These are phyloP conservation scores for Rosa hybrid DNA, from an alignment of 331 rosid species.

Conservation along the genomic window DNA sequence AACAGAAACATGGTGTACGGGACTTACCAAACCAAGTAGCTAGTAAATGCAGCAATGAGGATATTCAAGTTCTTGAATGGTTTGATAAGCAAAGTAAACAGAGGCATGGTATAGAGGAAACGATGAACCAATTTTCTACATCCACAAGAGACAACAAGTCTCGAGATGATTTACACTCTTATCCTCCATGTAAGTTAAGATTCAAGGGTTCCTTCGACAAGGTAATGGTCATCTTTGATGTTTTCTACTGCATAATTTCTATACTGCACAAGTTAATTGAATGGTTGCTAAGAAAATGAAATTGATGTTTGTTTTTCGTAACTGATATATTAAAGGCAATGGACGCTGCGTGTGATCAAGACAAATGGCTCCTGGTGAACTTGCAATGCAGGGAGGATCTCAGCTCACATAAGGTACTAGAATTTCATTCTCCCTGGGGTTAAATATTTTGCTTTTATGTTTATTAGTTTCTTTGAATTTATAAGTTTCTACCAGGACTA, in stretches of 20 bases:
- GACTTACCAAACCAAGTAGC: not conserved
- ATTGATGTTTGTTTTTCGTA: constrained; percentile 6
- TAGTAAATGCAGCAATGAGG: not conserved
- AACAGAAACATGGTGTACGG: not conserved
- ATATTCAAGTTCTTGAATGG: not conserved
- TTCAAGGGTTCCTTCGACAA: constrained; percentile 79
- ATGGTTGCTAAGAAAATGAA: not conserved
- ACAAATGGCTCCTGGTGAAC: constrained; percentile 87
- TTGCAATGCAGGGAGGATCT: constrained; percentile 85
- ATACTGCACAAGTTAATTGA: no score
- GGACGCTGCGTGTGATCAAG: constrained; percentile 57
- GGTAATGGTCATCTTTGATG: constrained; percentile 38
- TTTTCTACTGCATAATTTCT: not conserved
- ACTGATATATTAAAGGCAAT: constrained; percentile 57
- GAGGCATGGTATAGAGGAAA: not conserved
- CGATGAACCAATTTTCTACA: not conserved
- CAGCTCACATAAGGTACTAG: constrained; percentile 60
- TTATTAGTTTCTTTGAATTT: no score
- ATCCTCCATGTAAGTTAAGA: constrained; percentile 78
- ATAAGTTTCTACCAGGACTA: no score
- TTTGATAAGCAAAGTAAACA: not conserved
- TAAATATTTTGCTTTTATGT: no score
- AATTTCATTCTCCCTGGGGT: not conserved
- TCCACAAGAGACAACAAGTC: no score
- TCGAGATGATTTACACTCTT: constrained; percentile 43